Evolutionary conservation across 164 flowering plant species (phyloP), one percentile per base, ranked within the genome.

Genomic region (Vitis rupestris): DNA sequence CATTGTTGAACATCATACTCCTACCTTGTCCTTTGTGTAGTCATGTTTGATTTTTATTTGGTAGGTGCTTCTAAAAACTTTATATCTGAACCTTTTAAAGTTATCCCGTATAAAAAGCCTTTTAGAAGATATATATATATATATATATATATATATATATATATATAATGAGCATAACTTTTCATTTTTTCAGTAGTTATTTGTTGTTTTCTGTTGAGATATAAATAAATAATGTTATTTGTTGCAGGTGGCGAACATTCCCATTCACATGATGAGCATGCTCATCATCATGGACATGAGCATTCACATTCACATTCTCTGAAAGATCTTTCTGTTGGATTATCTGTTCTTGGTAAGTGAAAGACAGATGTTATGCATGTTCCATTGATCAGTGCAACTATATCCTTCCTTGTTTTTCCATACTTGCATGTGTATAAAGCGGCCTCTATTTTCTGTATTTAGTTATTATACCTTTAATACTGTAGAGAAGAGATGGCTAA

Each of bases 241-340:
- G 69, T 29, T 78, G 68, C 92, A 95, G 98, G 98, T 73, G 97
- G 94, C 27, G 88, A 73, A 49, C 92, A 91, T 70, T 82, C 89
- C 59, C 90, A 87, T 67, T 86, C 92, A 7, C 89, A 82, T 70
- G 84, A 80, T 78, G 78, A 86, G 66, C 76, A 74, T 72, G 72
- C 29, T 66, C 81, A 83, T 72, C 64, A 80, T 69, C 52, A 29
- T 74, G 91, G 76, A 65, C 80, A 75, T 66, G 72, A 2, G 44
- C 91, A 81, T 70, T 72, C 81, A 29, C 90, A 91, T 78, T 68
- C 94, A 50, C 95, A 91, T 87, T 89, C 98, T 60, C 74, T 95
- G 52, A 70, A 86, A 77, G 99, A 95, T 82, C 97, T 93, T 54
- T 91, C 94, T 76, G 84, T 93, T 62, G 99, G 98, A 72, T 68